Evolutionary conservation across 2,329 filamentous ascomycete species (phyloP).

Genomic region (Emericellopsis atlantica): DNA sequence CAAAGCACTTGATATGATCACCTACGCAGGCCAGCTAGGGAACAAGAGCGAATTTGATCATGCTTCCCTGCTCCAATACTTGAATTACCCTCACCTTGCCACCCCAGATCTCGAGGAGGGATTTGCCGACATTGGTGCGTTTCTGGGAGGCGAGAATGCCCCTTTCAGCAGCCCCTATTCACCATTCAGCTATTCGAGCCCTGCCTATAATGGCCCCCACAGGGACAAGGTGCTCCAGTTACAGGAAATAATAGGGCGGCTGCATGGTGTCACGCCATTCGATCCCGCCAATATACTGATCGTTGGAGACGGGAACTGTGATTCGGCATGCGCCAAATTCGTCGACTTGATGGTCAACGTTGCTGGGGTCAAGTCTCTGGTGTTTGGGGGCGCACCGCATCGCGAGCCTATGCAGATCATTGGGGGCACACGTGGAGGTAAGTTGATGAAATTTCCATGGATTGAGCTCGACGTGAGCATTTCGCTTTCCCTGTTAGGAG

Average conservation of each 20-base stretch:
- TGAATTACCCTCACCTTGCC: neutral
- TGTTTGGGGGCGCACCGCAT: neutral
- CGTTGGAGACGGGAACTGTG: neutral
- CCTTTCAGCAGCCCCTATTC: neutral
- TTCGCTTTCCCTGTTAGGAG: neutral
- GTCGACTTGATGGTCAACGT: conserved; percentile 1
- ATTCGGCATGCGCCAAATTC: neutral
- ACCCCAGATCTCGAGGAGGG: neutral
- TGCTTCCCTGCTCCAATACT: neutral
- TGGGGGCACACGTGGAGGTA: neutral
- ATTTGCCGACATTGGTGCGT: neutral
- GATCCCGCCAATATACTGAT: neutral
- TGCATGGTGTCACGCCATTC: neutral
- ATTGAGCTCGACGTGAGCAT: neutral
- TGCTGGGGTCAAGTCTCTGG: neutral
- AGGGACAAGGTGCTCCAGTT: too few species aligned
- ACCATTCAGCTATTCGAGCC: neutral
- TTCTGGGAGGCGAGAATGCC: neutral
- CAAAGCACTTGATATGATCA: neutral
- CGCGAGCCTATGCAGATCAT: neutral
- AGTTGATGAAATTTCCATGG: neutral
- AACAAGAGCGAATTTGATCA: neutral
- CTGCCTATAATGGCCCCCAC: neutral
- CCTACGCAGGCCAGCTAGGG: neutral
- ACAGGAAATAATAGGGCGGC: too few species aligned